Conservation (phyloP, 2,329 filamentous ascomycete genomes). For the Stachybotrys chartarum region DNA sequence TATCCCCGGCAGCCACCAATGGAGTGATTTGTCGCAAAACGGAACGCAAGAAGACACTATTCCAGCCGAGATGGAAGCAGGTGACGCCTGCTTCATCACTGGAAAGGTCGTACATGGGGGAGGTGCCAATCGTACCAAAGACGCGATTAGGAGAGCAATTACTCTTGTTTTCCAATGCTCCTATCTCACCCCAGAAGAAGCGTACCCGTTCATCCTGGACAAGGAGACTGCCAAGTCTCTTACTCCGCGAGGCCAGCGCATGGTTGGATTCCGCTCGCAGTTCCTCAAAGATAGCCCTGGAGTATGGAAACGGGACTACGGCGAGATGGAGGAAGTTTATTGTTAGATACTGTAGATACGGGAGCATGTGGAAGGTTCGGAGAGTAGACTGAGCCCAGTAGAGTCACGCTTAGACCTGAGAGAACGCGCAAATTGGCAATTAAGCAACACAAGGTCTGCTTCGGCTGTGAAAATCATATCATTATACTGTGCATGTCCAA, state of each 20-base stretch:
- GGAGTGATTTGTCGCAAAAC: conserved; percentile 11
- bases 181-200: conserved; percentile 8
- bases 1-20: conserved; percentile 14
- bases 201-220: conserved; percentile 5
- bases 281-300: conserved; percentile 6
- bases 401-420: too few relatives aligned
- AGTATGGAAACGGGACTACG: conserved; percentile 6
- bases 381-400: too few relatives aligned
- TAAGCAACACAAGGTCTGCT: too few relatives aligned
- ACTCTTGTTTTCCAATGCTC: conserved; percentile 5
- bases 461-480: too few relatives aligned
- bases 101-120: conserved; percentile 24
- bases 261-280: conserved; percentile 9
- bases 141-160: conserved; percentile 3
- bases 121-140: conserved; percentile 18
- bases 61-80: conserved; percentile 18
- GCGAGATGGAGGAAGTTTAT: conserved; percentile 5
- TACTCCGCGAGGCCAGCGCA: conserved; percentile 6
- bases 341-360: not conserved
- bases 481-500: too few relatives aligned
- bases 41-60: conserved; percentile 10
- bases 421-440: too few relatives aligned
- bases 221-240: conserved; percentile 4
- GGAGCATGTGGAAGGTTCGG: too few relatives aligned
- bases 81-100: conserved; percentile 20